phyloP scores from a whole-genome alignment of 2,329 filamentous ascomycete species.

The Hypoxylon sp. region DNA sequence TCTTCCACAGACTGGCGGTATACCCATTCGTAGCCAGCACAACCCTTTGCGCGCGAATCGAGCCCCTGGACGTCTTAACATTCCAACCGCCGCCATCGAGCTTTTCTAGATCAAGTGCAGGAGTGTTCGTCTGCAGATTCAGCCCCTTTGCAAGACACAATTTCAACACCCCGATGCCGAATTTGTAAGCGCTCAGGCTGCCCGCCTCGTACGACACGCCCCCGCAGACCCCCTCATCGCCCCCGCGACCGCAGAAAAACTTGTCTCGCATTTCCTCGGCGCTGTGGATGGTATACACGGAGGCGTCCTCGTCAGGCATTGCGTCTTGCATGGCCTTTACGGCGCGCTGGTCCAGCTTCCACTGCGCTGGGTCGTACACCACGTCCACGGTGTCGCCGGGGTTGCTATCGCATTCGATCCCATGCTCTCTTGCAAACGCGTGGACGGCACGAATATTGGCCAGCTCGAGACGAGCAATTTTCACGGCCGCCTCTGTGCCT shows the following conservation, averaged over 20 bases:
- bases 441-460: constrained; percentile 65
- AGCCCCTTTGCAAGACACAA: constrained; percentile 54
- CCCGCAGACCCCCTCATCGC: constrained; percentile 51
- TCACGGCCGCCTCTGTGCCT: constrained; percentile 59
- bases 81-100: constrained; percentile 45
- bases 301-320: constrained; percentile 54
- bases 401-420: constrained; percentile 59
- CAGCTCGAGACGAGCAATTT: constrained; percentile 61
- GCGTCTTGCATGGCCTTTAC: constrained; percentile 56
- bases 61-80: constrained; percentile 55
- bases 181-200: constrained; percentile 52
- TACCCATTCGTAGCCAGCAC: constrained; percentile 65
- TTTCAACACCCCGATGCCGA: constrained; percentile 55
- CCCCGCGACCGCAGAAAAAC: constrained; percentile 50
- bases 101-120: constrained; percentile 46
- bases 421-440: constrained; percentile 57
- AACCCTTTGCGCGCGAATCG: constrained; percentile 52
- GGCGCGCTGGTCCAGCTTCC: constrained; percentile 49
- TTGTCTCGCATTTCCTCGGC: constrained; percentile 52
- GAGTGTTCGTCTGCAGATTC: constrained; percentile 63
- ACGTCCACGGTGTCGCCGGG: constrained; percentile 65
- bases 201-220: constrained; percentile 57
- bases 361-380: constrained; percentile 59
- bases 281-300: constrained; percentile 55
- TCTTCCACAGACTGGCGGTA: constrained; percentile 54